These are phyloP conservation scores for Tolypocladium guangdongense DNA, from an alignment of 2,329 filamentous ascomycete species.

Conservation along the genomic window DNA sequence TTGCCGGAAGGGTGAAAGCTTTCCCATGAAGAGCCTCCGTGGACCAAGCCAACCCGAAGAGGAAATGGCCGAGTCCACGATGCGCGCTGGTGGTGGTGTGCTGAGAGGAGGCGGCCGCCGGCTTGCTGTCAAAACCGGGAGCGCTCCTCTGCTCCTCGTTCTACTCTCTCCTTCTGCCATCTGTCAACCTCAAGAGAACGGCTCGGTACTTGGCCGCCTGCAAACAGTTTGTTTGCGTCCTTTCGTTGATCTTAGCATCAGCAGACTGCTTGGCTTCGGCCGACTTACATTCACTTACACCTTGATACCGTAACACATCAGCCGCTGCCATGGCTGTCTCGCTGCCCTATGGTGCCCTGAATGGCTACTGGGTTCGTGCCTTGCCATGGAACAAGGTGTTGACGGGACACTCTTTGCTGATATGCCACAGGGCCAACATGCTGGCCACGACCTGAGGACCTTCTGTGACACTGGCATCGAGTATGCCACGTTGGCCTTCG, in stretches of 20 bases:
- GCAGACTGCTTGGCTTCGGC: constrained; percentile 21
- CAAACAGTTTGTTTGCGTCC: constrained; percentile 27
- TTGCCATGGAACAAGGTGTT: neutral
- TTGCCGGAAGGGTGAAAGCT: neutral
- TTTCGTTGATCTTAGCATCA: constrained; percentile 24
- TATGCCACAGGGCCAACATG: constrained; percentile 22
- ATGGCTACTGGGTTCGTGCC: constrained; percentile 28
- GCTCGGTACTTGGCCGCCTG: constrained; percentile 19
- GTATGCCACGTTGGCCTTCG: constrained; percentile 26
- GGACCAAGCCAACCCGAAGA: neutral
- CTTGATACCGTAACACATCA: neutral
- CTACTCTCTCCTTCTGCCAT: too few relatives aligned
- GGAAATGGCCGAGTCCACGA: constrained; percentile 10
- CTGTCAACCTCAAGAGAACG: constrained; percentile 11
- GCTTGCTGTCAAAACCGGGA: constrained; percentile 5
- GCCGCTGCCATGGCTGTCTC: constrained; percentile 13
- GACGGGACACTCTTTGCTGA: neutral
- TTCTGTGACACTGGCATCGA: constrained; percentile 27
- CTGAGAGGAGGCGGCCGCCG: constrained; percentile 5
- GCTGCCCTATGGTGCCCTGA: constrained; percentile 19
- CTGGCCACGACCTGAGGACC: constrained; percentile 17
- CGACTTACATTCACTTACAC: constrained; percentile 15
- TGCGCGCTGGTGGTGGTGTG: neutral
- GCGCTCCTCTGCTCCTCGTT: constrained; percentile 3
- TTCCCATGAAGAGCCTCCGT: neutral